Conservation (phyloP, 2,329 filamentous ascomycete species). For the Fusarium oxysporum region DNA sequence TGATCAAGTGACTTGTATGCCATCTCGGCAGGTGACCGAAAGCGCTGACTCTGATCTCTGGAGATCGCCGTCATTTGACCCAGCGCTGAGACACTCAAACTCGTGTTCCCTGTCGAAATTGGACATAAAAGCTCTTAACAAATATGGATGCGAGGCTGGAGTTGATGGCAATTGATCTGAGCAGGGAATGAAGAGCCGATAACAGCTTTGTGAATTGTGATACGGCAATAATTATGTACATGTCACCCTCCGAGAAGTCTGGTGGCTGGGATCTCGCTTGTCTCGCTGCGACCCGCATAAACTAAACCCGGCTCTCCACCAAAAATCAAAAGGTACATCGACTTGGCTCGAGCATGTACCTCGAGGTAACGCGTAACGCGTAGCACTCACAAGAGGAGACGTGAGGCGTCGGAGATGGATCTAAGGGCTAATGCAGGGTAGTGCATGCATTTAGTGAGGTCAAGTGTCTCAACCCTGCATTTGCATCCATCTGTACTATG, state of each 20-base stretch:
- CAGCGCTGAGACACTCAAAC: constrained; percentile 2
- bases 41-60: constrained; percentile 4
- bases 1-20: constrained; percentile 19
- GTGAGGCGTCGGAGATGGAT: constrained; percentile 1
- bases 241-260: not conserved
- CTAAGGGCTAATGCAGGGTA: not conserved
- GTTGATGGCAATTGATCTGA: not conserved
- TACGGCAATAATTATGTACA: not conserved
- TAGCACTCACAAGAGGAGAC: not conserved
- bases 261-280: constrained; percentile 17
- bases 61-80: constrained; percentile 24
- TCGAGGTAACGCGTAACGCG: constrained; percentile 19
- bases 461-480: constrained; percentile 16
- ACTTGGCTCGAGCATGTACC: not conserved
- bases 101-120: not conserved
- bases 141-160: not conserved
- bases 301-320: constrained; percentile 8
- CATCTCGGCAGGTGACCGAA: constrained; percentile 19
- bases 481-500: not conserved
- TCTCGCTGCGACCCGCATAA: constrained; percentile 1
- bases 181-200: not conserved
- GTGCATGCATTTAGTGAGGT: constrained; percentile 18
- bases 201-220: not conserved
- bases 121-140: not conserved
- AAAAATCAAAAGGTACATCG: constrained; percentile 10